These are phyloP conservation scores for Cladosporium sp. DNA, from an alignment of 2,329 filamentous ascomycete species.

Conservation along the genomic window DNA sequence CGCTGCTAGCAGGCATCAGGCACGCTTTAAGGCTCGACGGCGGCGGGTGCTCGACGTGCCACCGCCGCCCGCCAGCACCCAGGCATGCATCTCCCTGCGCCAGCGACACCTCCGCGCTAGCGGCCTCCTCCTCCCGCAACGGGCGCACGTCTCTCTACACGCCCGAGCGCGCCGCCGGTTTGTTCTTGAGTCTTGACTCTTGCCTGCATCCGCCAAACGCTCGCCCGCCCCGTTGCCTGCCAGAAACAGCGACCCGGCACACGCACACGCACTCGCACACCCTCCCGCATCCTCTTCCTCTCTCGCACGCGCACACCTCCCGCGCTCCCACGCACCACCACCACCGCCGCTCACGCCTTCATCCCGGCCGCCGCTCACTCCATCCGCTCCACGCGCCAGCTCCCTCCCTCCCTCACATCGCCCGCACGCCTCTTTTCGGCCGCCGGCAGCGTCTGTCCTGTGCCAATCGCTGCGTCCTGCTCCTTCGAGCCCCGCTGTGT, in stretches of 20 bases:
- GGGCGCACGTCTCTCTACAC: neutral
- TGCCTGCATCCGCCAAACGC: neutral
- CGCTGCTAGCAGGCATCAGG: neutral
- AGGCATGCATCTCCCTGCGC: too few relatives aligned
- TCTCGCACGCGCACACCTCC: neutral
- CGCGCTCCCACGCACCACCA: neutral
- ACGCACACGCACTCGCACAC: neutral
- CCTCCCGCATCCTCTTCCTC: neutral
- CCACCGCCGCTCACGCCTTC: neutral
- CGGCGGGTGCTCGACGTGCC: too few relatives aligned
- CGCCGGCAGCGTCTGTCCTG: neutral
- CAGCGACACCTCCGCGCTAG: neutral
- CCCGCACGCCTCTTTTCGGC: neutral
- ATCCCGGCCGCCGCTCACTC: neutral
- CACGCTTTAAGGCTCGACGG: neutral
- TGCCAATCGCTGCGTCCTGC: conserved; percentile 2
- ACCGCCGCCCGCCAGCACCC: too few relatives aligned
- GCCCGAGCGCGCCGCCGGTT: neutral
- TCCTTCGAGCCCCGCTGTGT: conserved; percentile 5
- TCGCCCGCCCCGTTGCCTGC: neutral
- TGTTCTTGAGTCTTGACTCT: neutral
- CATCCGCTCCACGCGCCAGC: neutral
- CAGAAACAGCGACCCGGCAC: neutral
- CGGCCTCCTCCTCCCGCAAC: neutral
- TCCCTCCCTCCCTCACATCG: neutral